These are phyloP conservation scores for Hypoxylon sp. DNA, from an alignment of 2,329 filamentous ascomycete species.

Conservation along the genomic window DNA sequence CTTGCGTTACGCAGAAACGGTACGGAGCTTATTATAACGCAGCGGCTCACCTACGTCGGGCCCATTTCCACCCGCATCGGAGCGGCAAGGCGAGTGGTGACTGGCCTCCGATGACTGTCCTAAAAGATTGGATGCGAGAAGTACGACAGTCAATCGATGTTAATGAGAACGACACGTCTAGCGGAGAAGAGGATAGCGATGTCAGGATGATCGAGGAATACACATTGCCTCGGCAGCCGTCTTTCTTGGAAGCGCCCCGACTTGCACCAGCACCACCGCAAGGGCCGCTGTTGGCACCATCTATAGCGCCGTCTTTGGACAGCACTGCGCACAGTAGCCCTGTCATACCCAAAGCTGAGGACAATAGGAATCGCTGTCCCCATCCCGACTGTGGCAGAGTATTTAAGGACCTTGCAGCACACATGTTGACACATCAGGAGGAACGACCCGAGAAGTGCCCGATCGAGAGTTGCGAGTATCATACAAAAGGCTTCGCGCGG, in stretches of 20 bases:
- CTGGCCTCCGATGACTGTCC: constrained; percentile 68
- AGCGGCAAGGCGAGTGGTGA: constrained; percentile 69
- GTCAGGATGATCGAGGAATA: constrained; percentile 64
- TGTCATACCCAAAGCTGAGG: constrained; percentile 49
- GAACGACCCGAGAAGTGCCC: constrained; percentile 95
- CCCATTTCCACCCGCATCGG: constrained; percentile 67
- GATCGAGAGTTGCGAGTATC: constrained; percentile 90
- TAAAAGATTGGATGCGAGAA: constrained; percentile 72
- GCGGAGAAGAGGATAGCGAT: constrained; percentile 64
- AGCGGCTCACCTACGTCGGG: constrained; percentile 67
- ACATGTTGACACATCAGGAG: constrained; percentile 93
- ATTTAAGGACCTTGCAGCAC: constrained; percentile 92
- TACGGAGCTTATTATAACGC: constrained; percentile 71
- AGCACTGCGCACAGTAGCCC: constrained; percentile 52
- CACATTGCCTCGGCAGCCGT: constrained; percentile 48
- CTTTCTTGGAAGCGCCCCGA: constrained; percentile 50
- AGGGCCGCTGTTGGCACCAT: constrained; percentile 49
- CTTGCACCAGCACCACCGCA: constrained; percentile 51
- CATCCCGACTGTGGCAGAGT: constrained; percentile 85
- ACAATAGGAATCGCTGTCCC: constrained; percentile 70
- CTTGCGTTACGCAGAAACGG: constrained; percentile 66
- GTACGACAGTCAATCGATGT: constrained; percentile 62
- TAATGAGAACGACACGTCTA: constrained; percentile 61
- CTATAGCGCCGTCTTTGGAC: constrained; percentile 49
- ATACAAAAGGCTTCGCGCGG: constrained; percentile 89